Evolutionary conservation across 2,329 filamentous ascomycete species (phyloP), one percentile per base, ranked within the genome.

Genomic region (Ascochyta fabae): DNA sequence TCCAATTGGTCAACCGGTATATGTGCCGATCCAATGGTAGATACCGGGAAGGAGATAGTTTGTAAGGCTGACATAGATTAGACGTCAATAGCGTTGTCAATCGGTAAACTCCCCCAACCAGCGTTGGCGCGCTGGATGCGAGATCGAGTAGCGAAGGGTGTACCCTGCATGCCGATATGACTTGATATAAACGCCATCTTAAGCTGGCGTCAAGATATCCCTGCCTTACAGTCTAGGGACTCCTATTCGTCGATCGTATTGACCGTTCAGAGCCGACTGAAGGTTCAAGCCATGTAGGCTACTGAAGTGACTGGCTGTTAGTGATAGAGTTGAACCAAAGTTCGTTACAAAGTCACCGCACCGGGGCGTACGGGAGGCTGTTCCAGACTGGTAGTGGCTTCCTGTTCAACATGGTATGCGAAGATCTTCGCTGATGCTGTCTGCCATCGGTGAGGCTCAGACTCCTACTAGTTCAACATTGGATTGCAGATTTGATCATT

Each of bases 251-350:
- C 16, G 31, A 23, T 23, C 43, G 16, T n/a, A 22, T 29, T 39
- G 26, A 36, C 15, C 36, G 8, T 31, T 26, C 39, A 19, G 29
- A 16, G 31, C 15, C 31, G 10, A 13, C 13, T 36, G 23, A 38
- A 38, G 24, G 48, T 45, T 53, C 39, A 24, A 47, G 29, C 31
- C 29, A n/a, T 29, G 35, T 35, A 44, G 35, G 15, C 49, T 53
- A 15, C 10, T 5, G 36, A 9, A 29, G 12, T 19, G n/a, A 23
- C 39, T 23, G 39, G 6, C 24, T 27, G 24, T 38, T 13, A 44
- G 38, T n/a, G 34, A 41, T 40, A 15, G 24, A 43, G 3, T 6
- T 13, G 38, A 48, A 48, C 44, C 44, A 48, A 38, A 42, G 23
- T 47, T 36, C 1, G 16, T 15, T 23, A 15, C 29, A 19, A 34